A percentile compares a stretch with the other conserved stretches of the same genome.
These are phyloP conservation scores for Albugo laibachii DNA, from an alignment of 352 stramenopile genomes.

Conservation along the genomic window DNA sequence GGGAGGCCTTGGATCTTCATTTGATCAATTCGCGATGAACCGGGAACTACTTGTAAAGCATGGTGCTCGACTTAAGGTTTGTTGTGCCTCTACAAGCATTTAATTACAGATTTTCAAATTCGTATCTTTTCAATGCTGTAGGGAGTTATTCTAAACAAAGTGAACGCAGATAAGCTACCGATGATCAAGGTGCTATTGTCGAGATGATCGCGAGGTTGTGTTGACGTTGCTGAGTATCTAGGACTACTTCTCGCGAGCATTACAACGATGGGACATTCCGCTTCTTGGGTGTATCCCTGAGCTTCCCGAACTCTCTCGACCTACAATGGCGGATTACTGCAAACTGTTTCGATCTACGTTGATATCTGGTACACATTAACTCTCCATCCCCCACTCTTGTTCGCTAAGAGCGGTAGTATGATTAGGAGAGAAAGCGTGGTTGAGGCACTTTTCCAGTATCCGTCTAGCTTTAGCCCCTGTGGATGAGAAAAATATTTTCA, in stretches of 20 bases:
- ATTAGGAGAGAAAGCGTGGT: not conserved
- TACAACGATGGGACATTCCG: conserved; percentile 80
- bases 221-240: conserved; percentile 6
- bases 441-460: conserved; percentile 49
- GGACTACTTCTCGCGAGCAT: conserved; percentile 76
- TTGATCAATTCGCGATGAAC: conserved; percentile 74
- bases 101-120: not conserved
- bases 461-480: conserved; percentile 61
- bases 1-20: conserved; percentile 61
- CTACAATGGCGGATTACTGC: conserved; percentile 75
- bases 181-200: conserved; percentile 57
- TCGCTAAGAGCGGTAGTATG: not conserved
- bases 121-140: not conserved
- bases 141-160: conserved; percentile 78
- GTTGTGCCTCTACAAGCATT: not conserved
- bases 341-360: conserved; percentile 70
- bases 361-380: conserved; percentile 26
- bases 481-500: conserved; percentile 59
- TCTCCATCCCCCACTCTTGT: no score
- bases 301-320: conserved; percentile 55
- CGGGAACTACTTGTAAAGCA: conserved; percentile 64
- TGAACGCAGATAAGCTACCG: conserved; percentile 75
- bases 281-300: conserved; percentile 78
- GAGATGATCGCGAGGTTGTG: not conserved
- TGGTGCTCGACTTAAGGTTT: conserved; percentile 30